These are phyloP conservation scores for Porcisia hertigi DNA, from an alignment of 208 protist genomes.

Conservation along the genomic window DNA sequence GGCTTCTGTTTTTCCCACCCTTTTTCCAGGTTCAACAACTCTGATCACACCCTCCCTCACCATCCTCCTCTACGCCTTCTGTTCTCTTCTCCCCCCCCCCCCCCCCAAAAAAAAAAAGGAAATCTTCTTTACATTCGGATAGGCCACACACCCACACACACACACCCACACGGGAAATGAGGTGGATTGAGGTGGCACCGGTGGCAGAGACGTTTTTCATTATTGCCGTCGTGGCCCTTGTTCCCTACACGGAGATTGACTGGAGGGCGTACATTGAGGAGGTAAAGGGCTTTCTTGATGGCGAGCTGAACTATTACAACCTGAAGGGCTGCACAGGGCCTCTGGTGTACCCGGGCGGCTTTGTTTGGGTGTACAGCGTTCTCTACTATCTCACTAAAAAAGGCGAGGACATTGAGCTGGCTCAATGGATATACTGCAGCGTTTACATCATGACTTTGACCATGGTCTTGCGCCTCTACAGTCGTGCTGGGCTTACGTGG, in stretches of 20 bases:
- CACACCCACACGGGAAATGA: slow-evolving; percentile 18
- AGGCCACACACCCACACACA: slow-evolving; percentile 4
- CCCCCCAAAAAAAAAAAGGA: no score
- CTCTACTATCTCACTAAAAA: slow-evolving; percentile 79
- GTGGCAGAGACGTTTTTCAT: slow-evolving; percentile 38
- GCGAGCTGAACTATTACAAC: slow-evolving; percentile 80
- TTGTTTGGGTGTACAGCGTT: slow-evolving; percentile 85
- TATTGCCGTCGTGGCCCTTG: slow-evolving; percentile 34
- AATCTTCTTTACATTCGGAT: no score
- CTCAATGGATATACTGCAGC: slow-evolving; percentile 73
- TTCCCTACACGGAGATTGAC: slow-evolving; percentile 90
- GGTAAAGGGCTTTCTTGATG: slow-evolving; percentile 70
- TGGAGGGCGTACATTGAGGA: slow-evolving; percentile 93
- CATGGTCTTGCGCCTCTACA: slow-evolving; percentile 54
- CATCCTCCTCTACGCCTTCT: no score
- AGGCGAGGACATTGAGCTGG: slow-evolving; percentile 60
- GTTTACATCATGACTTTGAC: slow-evolving; percentile 70
- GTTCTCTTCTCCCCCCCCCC: neutral
- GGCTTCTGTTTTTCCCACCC: no score
- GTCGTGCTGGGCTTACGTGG: slow-evolving; percentile 29
- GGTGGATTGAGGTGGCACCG: slow-evolving; percentile 23
- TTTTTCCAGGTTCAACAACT: no score
- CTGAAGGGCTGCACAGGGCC: slow-evolving; percentile 82
- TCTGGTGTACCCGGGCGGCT: slow-evolving; percentile 90
- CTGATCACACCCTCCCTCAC: no score